Evolutionary conservation across 2,329 filamentous ascomycete genomes (phyloP).

Genomic region (Xylariaceae sp.): DNA sequence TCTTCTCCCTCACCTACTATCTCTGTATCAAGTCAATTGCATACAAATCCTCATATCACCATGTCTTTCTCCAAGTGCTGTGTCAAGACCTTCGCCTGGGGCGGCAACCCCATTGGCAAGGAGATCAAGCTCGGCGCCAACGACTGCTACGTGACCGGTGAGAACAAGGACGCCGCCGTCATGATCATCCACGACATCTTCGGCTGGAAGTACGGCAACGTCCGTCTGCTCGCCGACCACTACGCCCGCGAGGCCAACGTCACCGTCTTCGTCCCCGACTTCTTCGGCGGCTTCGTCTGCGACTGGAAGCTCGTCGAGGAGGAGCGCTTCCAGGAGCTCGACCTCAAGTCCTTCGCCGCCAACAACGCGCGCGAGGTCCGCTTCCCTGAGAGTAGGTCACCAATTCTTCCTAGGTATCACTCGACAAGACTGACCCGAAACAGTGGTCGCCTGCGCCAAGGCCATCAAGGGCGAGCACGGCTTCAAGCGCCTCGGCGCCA

Average conservation of each 20-base stretch:
- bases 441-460: slow-evolving; percentile 32
- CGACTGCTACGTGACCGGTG: slow-evolving; percentile 36
- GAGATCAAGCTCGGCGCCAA: slow-evolving; percentile 33
- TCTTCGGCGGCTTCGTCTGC: slow-evolving; percentile 36
- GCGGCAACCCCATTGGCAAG: slow-evolving; percentile 36
- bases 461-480: slow-evolving; percentile 31
- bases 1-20: background rate
- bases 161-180: slow-evolving; percentile 32
- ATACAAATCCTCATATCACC: background rate
- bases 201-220: slow-evolving; percentile 43
- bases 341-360: slow-evolving; percentile 34
- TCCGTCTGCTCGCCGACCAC: slow-evolving; percentile 43
- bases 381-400: slow-evolving; percentile 33
- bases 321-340: slow-evolving; percentile 32
- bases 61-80: slow-evolving; percentile 30
- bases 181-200: slow-evolving; percentile 38
- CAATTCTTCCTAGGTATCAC: too few relatives aligned
- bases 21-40: background rate
- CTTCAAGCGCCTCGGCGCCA: slow-evolving; percentile 34
- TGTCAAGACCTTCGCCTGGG: slow-evolving; percentile 39
- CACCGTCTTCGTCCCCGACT: slow-evolving; percentile 41
- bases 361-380: slow-evolving; percentile 37
- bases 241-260: slow-evolving; percentile 40
- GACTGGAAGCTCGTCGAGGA: slow-evolving; percentile 25
- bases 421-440: too few relatives aligned